Base-by-base conservation (phyloP, 164 flowering plant genomes). In the Stephania cephalantha region DNA sequence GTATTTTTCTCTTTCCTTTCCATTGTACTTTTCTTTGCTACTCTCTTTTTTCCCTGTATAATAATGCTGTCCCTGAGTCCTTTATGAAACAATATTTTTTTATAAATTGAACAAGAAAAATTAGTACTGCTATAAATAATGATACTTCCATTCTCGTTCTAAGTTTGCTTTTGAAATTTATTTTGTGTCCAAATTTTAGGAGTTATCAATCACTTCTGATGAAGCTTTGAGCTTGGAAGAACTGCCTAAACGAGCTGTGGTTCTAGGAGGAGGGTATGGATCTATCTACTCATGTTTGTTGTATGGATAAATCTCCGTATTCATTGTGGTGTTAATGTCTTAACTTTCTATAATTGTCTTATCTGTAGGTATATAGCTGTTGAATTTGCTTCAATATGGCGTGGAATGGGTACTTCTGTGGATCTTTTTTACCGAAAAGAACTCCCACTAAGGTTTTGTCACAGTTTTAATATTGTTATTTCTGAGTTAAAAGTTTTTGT, bases 351-450 rank as follows among this genome's bases (percentile, higher is more conserved):
- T 6, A 71, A 2, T 46, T 72, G 61, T 68, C 77, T 31, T 11
- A 74, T 35, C 31, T 80, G 7, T 72, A 95, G 98, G 88, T 95
- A 95, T 73, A 95, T 95, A 85, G 95, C 99, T 67, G 94, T 95
- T 80, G 99, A 95, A 81, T 95, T 95, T 85, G 99, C 99, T 82
- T 93, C 99, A 50, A 95, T 93, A 76, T 95, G 99, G 99, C 82
- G 89, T 72, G 99, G 99, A 68, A 86, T 95, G 93, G 99, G 98
- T 78, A 85, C 87, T 67, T 78, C 85, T 11, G 99, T 95, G 65
- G 92, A 93, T 78, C 81, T 95, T 42, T 85, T 82, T 66, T 95
- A 84, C 88, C 86, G 99, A 81, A 93, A 83, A 81, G 98, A 93
- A 79, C 97, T 95, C 76, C 99, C 98, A 35, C 78, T 95, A 71